Evolutionary conservation across 1,284 basidiomycete genomes (phyloP).

Genomic region (Marasmius fiardii): DNA sequence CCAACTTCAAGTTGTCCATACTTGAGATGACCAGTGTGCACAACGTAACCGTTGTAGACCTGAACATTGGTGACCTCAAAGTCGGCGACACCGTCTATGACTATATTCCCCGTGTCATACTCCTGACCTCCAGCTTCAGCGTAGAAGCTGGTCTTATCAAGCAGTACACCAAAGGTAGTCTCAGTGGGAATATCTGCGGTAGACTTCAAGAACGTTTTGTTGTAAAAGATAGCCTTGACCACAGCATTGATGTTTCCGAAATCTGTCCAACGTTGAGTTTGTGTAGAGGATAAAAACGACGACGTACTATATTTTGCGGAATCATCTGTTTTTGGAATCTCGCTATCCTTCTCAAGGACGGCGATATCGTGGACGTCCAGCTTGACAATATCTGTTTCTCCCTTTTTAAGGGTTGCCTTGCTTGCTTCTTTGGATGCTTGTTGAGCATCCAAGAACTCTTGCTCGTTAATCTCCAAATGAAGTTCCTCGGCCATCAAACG

Average conservation of each 20-base stretch:
- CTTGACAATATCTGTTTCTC: conserved; percentile 70
- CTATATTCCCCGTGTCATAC: conserved; percentile 92
- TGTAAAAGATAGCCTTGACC: conserved; percentile 86
- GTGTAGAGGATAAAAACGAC: conserved; percentile 1
- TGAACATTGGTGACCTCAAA: conserved; percentile 96
- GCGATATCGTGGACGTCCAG: conserved; percentile 97
- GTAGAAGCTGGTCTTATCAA: conserved; percentile 97
- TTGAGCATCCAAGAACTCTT: conserved; percentile 89
- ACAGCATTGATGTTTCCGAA: conserved; percentile 74
- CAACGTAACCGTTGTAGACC: conserved; percentile 53
- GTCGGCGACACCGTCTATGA: conserved; percentile 89
- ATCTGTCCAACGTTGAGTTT: conserved; percentile 35
- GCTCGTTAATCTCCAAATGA: conserved; percentile 82
- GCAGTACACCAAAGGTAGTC: conserved; percentile 79
- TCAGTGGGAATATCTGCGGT: conserved; percentile 64
- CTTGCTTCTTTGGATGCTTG: conserved; percentile 88
- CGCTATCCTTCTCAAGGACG: conserved; percentile 75
- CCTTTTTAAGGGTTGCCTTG: conserved; percentile 76
- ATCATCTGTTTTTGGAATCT: conserved; percentile 94
- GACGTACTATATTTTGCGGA: conserved; percentile 83
- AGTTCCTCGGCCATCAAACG: conserved; percentile 97
- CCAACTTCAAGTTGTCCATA: conserved; percentile 41
- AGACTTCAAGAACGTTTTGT: conserved; percentile 72
- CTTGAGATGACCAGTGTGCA: conserved; percentile 89
- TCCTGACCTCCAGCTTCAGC: conserved; percentile 98